Base-by-base conservation (phyloP, 2,329 filamentous ascomycete genomes). In the Phialemoniopsis sp. region DNA sequence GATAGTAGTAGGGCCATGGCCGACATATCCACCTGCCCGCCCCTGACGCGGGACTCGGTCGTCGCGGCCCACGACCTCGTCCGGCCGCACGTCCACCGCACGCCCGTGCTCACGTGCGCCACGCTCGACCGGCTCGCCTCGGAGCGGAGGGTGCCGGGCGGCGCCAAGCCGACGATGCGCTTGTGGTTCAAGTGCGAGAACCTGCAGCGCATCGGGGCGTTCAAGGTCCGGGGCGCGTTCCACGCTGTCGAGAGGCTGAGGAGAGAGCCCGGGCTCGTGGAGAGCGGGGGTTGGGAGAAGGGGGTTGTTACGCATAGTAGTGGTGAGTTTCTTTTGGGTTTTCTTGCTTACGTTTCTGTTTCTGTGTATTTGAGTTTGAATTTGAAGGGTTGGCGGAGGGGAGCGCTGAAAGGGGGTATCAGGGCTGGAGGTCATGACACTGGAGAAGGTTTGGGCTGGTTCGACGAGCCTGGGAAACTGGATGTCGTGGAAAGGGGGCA, bases 111-210 rank as follows among this genome's bases (percentile, higher is more conserved):
- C 8, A 95, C 89, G 41, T 89, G 82, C 63, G 72, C 72, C 15
- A 90, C 88, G 1, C 74, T 97, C 43, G 79, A 85, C 51, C 60
- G 56, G 12, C 69, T 96, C 45, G 89, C 89, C 13, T 94, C 87
- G 21, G 21, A 10, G 21, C 21, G 21, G 21, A 26, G 21, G 21
- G 10, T 26, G 67, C 47, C 82, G 73, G 67, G 59, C 75, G 49
- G 75, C 0, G 78, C 85, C 1, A 66, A 59, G 4, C 89, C 89
- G 0, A 77, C 66, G 36, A 67, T 95, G 30, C 72, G 80, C 12
- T 72, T 97, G 38, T 93, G 87, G 70, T 95, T 97, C 77, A 97
- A 97, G 68, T 94, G 89, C 62, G 91, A 97, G 70, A 96, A 96
- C 62, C 70, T 88, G 42, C 93, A 97, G 68, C 80, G 82, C 40